These are phyloP conservation scores for Echinochloa phyllopogon DNA, from an alignment of 176 grass and related monocot genomes.

Conservation along the genomic window DNA sequence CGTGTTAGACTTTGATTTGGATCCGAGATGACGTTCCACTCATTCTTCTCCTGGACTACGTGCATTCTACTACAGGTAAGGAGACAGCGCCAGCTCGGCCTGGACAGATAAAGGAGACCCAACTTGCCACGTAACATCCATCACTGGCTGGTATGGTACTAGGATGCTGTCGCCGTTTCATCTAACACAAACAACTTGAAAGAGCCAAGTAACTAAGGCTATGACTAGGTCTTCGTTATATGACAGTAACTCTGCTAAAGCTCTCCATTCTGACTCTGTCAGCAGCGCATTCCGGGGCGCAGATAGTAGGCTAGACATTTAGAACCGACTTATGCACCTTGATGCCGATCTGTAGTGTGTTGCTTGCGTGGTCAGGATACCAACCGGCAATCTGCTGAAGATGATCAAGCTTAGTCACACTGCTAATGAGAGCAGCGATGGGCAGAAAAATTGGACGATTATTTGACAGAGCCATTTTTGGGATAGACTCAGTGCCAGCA, in stretches of 20 bases:
- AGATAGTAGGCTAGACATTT: not conserved
- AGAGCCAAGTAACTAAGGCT: not conserved
- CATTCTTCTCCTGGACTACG: conserved; percentile 18
- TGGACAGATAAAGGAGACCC: not conserved
- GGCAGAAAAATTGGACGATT: not conserved
- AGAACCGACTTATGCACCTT: not conserved
- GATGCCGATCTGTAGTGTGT: not conserved
- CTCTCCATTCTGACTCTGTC: not conserved
- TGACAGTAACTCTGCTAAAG: not conserved
- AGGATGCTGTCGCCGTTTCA: conserved; percentile 14
- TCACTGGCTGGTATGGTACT: not conserved
- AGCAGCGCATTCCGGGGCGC: not conserved
- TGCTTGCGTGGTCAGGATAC: not conserved
- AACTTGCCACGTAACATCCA: not conserved
- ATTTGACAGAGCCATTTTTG: not conserved
- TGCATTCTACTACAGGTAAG: conserved; percentile 15
- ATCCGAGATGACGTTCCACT: conserved; percentile 11
- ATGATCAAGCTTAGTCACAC: not conserved
- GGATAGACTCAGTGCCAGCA: not conserved
- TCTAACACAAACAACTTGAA: not conserved
- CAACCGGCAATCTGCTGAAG: conserved; percentile 24
- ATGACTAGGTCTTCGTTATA: not conserved
- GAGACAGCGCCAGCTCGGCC: conserved; percentile 20
- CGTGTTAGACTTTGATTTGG: not conserved
- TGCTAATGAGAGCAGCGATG: not conserved